Evolutionary conservation across 805 yeast species (phyloP).

Genomic region (Kregervanrija delftensis): DNA sequence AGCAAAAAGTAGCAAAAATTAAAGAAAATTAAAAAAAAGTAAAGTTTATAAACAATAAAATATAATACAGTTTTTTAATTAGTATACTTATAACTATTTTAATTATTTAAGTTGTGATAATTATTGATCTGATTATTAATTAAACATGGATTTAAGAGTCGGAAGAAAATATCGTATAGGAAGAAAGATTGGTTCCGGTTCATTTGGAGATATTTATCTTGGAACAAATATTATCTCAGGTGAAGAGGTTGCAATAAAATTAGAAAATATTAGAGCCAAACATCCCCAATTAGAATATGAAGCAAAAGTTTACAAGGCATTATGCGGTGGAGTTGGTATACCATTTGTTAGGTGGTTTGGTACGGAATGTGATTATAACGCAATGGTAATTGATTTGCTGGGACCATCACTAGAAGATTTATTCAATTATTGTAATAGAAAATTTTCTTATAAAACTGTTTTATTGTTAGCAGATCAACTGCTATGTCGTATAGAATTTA

Average conservation of each 20-base stretch:
- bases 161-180: conserved; percentile 94
- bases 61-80: too few species aligned
- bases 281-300: conserved; percentile 97
- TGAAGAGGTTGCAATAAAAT: conserved; percentile 95
- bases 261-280: conserved; percentile 82
- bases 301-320: conserved; percentile 89
- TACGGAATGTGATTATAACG: conserved; percentile 91
- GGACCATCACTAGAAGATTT: conserved; percentile 95
- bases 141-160: conserved; percentile 62
- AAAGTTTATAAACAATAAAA: too few species aligned
- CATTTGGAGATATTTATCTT: conserved; percentile 93
- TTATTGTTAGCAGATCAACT: conserved; percentile 89
- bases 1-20: too few species aligned
- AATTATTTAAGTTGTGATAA: too few species aligned
- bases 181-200: conserved; percentile 93
- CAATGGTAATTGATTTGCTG: conserved; percentile 90
- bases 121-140: neutral
- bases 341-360: conserved; percentile 98
- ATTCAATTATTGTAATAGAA: conserved; percentile 92
- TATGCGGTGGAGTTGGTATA: conserved; percentile 95
- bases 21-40: too few species aligned
- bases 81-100: too few species aligned
- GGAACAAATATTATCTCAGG: conserved; percentile 93
- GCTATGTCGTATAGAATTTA: conserved; percentile 87
- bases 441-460: conserved; percentile 89